Conservation (phyloP, 805 yeast species). For the Aciculoconidium aculeatum region DNA sequence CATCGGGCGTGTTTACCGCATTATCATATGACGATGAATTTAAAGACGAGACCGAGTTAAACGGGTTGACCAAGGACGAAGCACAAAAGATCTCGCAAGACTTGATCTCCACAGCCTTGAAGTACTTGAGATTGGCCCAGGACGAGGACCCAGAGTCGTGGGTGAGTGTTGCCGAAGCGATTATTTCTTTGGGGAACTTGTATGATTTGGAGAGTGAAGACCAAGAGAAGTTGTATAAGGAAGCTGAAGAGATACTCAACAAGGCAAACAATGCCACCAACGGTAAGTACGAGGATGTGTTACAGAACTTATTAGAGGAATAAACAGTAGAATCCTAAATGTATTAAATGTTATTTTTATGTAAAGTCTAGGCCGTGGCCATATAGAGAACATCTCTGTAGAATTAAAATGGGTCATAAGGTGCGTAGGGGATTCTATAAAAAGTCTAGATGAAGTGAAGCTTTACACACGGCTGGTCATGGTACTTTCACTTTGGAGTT, state of each 20-base stretch:
- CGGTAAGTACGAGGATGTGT: constrained; percentile 62
- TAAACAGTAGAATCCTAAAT: too few species aligned
- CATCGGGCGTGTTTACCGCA: constrained; percentile 48
- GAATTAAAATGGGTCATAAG: too few species aligned
- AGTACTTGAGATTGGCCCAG: constrained; percentile 52
- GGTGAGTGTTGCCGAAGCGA: constrained; percentile 83
- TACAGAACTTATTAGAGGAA: constrained; percentile 43
- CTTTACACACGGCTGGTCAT: constrained; percentile 61
- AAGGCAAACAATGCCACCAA: constrained; percentile 78
- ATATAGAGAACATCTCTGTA: too few species aligned
- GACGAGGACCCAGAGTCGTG: constrained; percentile 74
- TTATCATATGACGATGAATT: constrained; percentile 53
- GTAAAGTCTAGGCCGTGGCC: constrained; percentile 3
- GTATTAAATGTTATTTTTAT: too few species aligned
- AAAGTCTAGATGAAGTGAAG: background rate
- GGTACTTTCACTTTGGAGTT: constrained; percentile 82
- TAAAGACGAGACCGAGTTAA: constrained; percentile 24
- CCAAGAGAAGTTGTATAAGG: constrained; percentile 59
- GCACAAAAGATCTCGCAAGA: constrained; percentile 47
- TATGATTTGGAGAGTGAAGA: constrained; percentile 57
- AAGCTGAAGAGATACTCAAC: constrained; percentile 63
- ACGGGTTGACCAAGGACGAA: constrained; percentile 31
- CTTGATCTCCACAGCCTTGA: constrained; percentile 48
- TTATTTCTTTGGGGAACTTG: constrained; percentile 72
- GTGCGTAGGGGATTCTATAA: too few species aligned